These are phyloP conservation scores for Plasmodium gaboni DNA, from an alignment of 169 alveolate species.

Conservation along the genomic window DNA sequence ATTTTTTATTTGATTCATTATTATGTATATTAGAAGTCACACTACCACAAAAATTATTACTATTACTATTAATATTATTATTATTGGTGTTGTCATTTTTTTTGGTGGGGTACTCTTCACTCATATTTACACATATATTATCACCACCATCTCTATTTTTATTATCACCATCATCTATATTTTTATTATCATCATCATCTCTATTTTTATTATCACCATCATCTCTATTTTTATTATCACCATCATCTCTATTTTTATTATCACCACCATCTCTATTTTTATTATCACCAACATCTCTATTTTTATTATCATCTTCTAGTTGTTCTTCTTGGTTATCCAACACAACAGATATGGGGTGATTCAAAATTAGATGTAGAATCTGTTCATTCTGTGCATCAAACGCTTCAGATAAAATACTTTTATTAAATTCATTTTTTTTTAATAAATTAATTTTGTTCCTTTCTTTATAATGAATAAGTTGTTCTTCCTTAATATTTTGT, in stretches of 20 bases:
- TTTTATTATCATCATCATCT: conserved; percentile 3
- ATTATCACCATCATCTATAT: not conserved
- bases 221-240: not conserved
- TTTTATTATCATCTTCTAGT: not conserved
- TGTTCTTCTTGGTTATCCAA: conserved; percentile 19
- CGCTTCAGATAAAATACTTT: conserved; percentile 81
- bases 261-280: not conserved
- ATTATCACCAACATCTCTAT: not conserved
- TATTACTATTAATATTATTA: not conserved
- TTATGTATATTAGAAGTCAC: not conserved
- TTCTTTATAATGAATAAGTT: conserved; percentile 37
- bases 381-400: conserved; percentile 79
- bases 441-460: conserved; percentile 72
- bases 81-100: not conserved
- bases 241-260: not conserved
- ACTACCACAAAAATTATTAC: not conserved
- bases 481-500: conserved; percentile 5
- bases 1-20: not conserved
- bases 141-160: not conserved
- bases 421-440: conserved; percentile 76
- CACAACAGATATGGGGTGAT: conserved; percentile 79
- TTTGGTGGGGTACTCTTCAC: not conserved
- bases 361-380: conserved; percentile 80
- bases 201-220: not conserved
- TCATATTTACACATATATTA: not conserved